Evolutionary conservation across 1,284 basidiomycete genomes (phyloP).

Genomic region (Sporisorium sorghi): DNA sequence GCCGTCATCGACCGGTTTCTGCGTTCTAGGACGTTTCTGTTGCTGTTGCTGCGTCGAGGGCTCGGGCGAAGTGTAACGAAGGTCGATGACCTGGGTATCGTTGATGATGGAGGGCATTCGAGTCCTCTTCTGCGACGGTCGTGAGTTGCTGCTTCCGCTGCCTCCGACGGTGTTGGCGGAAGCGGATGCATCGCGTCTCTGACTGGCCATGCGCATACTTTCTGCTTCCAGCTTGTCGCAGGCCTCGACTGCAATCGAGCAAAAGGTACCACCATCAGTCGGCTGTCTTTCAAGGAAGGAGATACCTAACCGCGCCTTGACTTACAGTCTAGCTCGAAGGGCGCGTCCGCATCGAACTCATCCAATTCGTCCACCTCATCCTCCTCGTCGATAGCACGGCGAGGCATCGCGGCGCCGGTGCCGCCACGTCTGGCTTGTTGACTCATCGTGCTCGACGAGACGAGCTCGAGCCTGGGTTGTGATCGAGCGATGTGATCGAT

Average conservation of each 20-base stretch:
- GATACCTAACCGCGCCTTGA: neutral
- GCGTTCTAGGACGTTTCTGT: conserved; percentile 4
- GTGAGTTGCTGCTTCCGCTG: neutral
- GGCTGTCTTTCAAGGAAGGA: neutral
- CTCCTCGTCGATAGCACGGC: neutral
- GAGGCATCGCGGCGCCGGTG: neutral
- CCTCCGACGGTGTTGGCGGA: neutral
- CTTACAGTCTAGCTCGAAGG: conserved; percentile 18
- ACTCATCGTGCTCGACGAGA: conserved; percentile 5
- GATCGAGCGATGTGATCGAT: conserved; percentile 7
- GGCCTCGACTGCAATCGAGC: conserved; percentile 4
- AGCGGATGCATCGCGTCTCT: neutral
- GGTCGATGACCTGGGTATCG: conserved; percentile 8
- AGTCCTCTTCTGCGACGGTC: conserved; percentile 13
- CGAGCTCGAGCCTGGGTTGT: conserved; percentile 11
- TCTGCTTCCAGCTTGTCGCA: conserved; percentile 36
- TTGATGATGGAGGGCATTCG: neutral
- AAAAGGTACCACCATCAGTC: neutral
- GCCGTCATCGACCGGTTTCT: neutral
- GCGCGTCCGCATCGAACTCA: conserved; percentile 16
- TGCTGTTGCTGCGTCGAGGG: neutral
- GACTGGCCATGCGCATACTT: neutral
- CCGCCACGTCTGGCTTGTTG: neutral
- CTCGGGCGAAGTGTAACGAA: conserved; percentile 8
- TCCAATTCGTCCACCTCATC: conserved; percentile 28